Base-by-base conservation (phyloP, 805 yeast genomes). In the Cyberlindnera bimundalis region DNA sequence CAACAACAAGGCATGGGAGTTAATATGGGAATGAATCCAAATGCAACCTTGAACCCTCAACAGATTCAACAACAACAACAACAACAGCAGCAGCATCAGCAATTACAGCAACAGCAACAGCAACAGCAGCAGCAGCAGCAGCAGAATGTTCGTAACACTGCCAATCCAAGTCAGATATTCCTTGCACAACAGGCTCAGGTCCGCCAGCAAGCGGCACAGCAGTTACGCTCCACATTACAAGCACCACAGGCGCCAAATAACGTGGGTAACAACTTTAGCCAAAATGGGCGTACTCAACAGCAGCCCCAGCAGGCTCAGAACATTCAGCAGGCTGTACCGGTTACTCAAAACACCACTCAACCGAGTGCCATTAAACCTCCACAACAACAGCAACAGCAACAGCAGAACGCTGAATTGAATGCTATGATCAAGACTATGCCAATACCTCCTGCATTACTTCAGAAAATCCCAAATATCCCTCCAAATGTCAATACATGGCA, bases 401-500 rank as follows among this genome's bases (percentile, higher is more conserved):
- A 25, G 13, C 31, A 17, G 5, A 41, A 33, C 11, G 5, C 73
- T 48, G 69, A 60, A 26, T 55, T 68, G 23, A 75, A 71, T 41
- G 64, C 39, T 16, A 10, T 45, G 21, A 29, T 85, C 56, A 76
- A 81, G 46, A 78, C 76, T 31, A 65, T 78, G 2, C 88, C 86
- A 3, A 86, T 89, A 37, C 96, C 96, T 1, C 75, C 74, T 13
- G 75, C 78, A 2, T 60, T 87, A 19, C 62, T 87, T 16, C 69
- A 73, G 39, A 76, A 76, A 52, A 74, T 87, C 34, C 95, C 95
- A 9, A 81, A 76, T 34, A 67, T 87, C 25, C 96, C 96, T 0
- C 81, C 81, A 12, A 82, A 79, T 36, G 81, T 81, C 21, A 81
- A 75, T 50, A 85, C 95, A 6, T 89, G 96, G 96, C 76, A 78